Conservation (phyloP, 371 early-diverging fungal genomes). For the Mortierella sp. region DNA sequence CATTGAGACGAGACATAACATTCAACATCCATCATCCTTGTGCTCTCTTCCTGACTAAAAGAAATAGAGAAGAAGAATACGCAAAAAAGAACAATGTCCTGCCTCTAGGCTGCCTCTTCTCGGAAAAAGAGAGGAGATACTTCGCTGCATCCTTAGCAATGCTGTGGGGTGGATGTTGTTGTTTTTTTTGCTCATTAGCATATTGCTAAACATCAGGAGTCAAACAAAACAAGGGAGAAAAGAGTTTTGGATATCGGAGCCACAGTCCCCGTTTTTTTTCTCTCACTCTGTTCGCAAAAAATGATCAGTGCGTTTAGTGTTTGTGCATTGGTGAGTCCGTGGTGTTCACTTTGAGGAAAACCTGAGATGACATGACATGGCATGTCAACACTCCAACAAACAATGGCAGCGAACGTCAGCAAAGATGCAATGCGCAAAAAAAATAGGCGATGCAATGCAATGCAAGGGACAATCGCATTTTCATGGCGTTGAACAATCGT, state of each 20-base stretch:
- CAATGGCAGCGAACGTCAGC: not conserved
- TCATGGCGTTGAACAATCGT: not conserved
- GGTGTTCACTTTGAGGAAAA: not conserved
- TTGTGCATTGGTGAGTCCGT: not conserved
- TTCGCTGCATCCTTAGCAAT: slow-evolving; percentile 6
- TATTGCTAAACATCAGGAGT: not conserved
- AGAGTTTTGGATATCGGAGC: slow-evolving; percentile 1
- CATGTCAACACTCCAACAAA: not conserved
- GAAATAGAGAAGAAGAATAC: not conserved
- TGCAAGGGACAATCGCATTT: not conserved
- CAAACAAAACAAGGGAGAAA: not conserved
- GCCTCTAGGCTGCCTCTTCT: slow-evolving; percentile 3
- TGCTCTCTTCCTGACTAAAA: not conserved
- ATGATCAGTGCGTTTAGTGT: not conserved
- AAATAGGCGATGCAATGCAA: not conserved
- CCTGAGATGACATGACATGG: not conserved
- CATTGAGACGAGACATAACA: too few relatives aligned
- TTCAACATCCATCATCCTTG: not conserved
- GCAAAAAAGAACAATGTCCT: not conserved
- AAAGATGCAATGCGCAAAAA: not conserved
- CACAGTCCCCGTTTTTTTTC: not conserved
- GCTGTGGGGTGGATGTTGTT: not conserved
- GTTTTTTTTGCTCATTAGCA: slow-evolving; percentile 2
- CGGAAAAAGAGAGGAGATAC: not conserved
- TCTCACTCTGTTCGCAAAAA: not conserved